phyloP scores from a whole-genome alignment of 306 rosid genomes.

The Gleditsia sinensis region DNA sequence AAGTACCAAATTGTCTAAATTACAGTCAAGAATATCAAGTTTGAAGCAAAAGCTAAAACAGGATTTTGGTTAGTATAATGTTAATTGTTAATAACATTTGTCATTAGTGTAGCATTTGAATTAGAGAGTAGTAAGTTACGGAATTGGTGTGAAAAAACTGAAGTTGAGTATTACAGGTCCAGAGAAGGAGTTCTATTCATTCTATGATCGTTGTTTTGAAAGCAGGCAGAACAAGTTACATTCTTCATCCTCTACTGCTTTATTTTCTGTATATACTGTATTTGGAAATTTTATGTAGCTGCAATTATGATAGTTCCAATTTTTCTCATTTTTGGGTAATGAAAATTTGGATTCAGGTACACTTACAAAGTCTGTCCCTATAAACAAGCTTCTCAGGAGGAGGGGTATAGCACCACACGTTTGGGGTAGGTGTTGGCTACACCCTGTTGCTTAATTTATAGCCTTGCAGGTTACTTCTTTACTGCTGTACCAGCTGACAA shows the following conservation, averaged over 20 bases:
- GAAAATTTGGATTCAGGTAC: constrained; percentile 67
- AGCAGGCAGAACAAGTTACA: constrained; percentile 88
- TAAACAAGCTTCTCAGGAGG: constrained; percentile 92
- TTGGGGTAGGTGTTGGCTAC: constrained; percentile 72
- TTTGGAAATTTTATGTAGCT: constrained; percentile 25
- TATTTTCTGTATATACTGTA: constrained; percentile 21
- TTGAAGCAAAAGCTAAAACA: constrained; percentile 76
- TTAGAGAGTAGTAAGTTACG: constrained; percentile 26
- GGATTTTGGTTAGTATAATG: constrained; percentile 82
- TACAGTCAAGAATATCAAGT: constrained; percentile 84
- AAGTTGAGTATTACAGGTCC: constrained; percentile 68
- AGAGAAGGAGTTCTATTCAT: constrained; percentile 88
- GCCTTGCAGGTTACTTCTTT: constrained; percentile 6
- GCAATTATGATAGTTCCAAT: constrained; percentile 32
- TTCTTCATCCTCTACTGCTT: constrained; percentile 32
- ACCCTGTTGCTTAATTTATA: background rate
- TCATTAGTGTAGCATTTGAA: constrained; percentile 20
- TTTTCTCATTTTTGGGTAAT: constrained; percentile 41
- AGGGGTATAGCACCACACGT: constrained; percentile 81
- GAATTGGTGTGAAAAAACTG: constrained; percentile 42
- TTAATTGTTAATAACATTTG: constrained; percentile 30
- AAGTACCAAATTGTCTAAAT: constrained; percentile 80
- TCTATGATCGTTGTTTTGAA: constrained; percentile 84
- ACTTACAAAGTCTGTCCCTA: constrained; percentile 94
- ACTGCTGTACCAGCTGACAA: background rate